phyloP scores from a whole-genome alignment of 176 grass and related monocot genomes.

The Triticum urartu region DNA sequence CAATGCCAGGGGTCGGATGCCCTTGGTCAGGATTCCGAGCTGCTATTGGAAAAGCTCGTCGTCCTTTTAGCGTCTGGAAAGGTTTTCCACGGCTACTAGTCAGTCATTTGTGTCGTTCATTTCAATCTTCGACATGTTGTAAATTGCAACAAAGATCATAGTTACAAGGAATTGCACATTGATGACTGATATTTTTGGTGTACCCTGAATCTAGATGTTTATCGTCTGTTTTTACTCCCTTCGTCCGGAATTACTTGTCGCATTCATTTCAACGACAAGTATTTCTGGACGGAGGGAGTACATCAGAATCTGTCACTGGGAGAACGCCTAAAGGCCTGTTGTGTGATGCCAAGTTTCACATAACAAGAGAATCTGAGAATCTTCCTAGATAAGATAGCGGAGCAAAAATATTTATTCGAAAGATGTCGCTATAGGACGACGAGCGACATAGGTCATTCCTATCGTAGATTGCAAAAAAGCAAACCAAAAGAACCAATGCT shows the following conservation, averaged over 20 bases:
- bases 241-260: too few relatives aligned
- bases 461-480: too few relatives aligned
- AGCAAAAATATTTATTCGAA: too few relatives aligned
- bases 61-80: slow-evolving; percentile 29
- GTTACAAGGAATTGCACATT: slow-evolving; percentile 28
- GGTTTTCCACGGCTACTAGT: slow-evolving; percentile 41
- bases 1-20: slow-evolving; percentile 49
- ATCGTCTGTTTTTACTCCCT: background rate
- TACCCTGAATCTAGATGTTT: background rate
- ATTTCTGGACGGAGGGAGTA: too few relatives aligned
- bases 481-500: too few relatives aligned
- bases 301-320: background rate
- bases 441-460: too few relatives aligned
- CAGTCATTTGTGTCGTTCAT: slow-evolving; percentile 13
- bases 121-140: slow-evolving; percentile 39
- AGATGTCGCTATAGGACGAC: too few relatives aligned
- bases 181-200: background rate
- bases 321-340: too few relatives aligned
- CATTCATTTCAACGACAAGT: too few relatives aligned
- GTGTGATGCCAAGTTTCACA: too few relatives aligned
- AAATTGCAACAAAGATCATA: slow-evolving; percentile 46
- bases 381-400: too few relatives aligned
- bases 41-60: slow-evolving; percentile 66
- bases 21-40: slow-evolving; percentile 37
- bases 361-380: too few relatives aligned